These are phyloP conservation scores for Suhomyces chickasaworum DNA, from an alignment of 1,139 yeast genomes.

Conservation along the genomic window DNA sequence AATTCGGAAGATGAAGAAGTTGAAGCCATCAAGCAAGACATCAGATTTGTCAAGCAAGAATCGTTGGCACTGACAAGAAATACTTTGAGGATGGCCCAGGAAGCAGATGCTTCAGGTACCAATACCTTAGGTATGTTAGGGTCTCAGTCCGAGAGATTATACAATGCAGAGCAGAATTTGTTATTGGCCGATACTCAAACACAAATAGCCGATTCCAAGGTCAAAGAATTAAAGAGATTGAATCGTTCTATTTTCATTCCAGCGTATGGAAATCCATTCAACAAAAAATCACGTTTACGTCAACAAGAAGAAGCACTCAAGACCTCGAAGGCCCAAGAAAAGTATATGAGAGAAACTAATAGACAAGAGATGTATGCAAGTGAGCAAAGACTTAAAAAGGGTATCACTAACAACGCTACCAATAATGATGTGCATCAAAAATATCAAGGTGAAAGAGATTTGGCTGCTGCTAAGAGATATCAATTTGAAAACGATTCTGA, in stretches of 20 bases:
- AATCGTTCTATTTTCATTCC: conserved; percentile 85
- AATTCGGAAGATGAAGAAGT: conserved; percentile 81
- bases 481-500: conserved; percentile 58
- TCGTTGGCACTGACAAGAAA: conserved; percentile 85
- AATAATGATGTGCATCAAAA: conserved; percentile 45
- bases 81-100: conserved; percentile 83
- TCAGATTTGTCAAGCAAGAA: conserved; percentile 83
- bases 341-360: conserved; percentile 46
- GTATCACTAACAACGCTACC: conserved; percentile 43
- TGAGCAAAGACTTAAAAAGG: conserved; percentile 49
- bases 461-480: conserved; percentile 50
- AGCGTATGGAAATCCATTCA: conserved; percentile 83
- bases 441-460: conserved; percentile 51
- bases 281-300: conserved; percentile 72
- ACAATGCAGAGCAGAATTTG: conserved; percentile 75
- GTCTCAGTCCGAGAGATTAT: conserved; percentile 83
- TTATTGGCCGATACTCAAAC: conserved; percentile 82
- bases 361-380: conserved; percentile 48
- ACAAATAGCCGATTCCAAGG: conserved; percentile 80
- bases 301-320: conserved; percentile 75
- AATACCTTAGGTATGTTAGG: conserved; percentile 92
- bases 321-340: conserved; percentile 64
- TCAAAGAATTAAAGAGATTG: conserved; percentile 73
- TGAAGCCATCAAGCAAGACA: conserved; percentile 82
- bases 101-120: conserved; percentile 88